Base-by-base conservation (phyloP, 768 basidiomycete genomes). In the Boletus insuetus region DNA sequence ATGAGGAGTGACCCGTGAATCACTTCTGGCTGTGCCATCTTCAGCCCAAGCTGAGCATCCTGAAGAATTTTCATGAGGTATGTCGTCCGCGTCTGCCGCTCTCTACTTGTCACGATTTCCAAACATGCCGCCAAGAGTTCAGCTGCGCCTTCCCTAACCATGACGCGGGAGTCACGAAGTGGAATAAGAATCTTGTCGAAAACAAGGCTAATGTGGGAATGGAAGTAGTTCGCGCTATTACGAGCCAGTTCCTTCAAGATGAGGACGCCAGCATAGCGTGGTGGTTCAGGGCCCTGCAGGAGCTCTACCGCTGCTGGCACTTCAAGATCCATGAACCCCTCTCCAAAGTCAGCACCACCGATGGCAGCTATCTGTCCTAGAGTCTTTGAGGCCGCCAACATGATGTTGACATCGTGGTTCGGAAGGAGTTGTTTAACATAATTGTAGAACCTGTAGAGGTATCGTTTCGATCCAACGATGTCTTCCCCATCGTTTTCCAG, bases 121-220 rank as follows among this genome's bases (percentile, higher is more conserved):
- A 98, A 74, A 69, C 94, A 96, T 1, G 89, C 90, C 0, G 94
- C 92, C n/a, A 99, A 78, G 5, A 98, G 81, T 62, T 96, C 92
- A 0, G 94, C 93, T 0, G 95, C 94, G 32, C 91, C 90, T 71
- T 98, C 96, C 53, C 96, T 78, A 13, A 98, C 92, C 67, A 92
- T 88, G 46, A 94, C 83, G 50, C 94, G 85, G 17, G 89, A 80
- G 69, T 99, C 97, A 42, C 95, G 79, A 22, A 99, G 72, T 6
- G 95, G 92, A 2, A 89, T 84, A 58, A 97, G 86, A 51, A 99
- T 93, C 71, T 94, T 94, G 69, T 94, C 94, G 48, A 98, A 87
- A 13, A 97, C 89, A 38, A 89, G 80, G 50, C 82, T 81, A 20
- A 98, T 94, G 71, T 93, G 89, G 2, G 90, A 82, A 63, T 93